Evolutionary conservation across 2,329 filamentous ascomycete genomes (phyloP).

Genomic region (Pseudogymnoascus sp.): DNA sequence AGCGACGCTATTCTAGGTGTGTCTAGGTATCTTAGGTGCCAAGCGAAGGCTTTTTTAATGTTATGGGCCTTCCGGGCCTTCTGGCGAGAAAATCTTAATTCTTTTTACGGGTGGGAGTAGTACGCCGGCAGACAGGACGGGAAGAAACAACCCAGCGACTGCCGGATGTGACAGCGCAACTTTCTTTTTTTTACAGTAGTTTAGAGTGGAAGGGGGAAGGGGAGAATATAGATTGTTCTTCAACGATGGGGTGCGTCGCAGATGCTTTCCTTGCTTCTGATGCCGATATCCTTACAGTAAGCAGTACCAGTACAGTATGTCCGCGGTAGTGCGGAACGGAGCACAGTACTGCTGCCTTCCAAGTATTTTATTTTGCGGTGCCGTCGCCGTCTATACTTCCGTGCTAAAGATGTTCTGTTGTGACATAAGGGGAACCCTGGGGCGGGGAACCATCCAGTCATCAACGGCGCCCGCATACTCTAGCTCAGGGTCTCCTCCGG

Average conservation of each 20-base stretch:
- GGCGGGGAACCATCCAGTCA: background rate
- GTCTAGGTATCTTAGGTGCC: background rate
- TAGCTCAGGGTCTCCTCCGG: constrained; percentile 4
- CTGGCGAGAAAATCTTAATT: constrained; percentile 8
- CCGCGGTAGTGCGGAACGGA: background rate
- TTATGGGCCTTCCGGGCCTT: constrained; percentile 7
- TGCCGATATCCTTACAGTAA: background rate
- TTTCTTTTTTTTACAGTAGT: background rate
- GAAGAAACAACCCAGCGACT: background rate
- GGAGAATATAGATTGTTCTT: background rate
- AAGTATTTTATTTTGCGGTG: background rate
- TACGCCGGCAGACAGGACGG: constrained; percentile 5
- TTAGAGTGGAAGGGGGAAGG: no score
- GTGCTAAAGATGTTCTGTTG: background rate
- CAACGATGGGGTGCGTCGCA: background rate
- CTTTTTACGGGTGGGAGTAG: background rate
- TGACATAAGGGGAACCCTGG: background rate
- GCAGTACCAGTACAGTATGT: background rate
- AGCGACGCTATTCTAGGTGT: background rate
- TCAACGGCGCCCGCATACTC: constrained; percentile 1
- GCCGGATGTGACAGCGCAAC: background rate
- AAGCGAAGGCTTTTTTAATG: constrained; percentile 10
- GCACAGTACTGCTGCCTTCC: background rate
- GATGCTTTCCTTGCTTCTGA: background rate
- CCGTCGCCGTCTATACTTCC: background rate